Evolutionary conservation across 345 rosid species (phyloP), one percentile per base, ranked within the genome.

Genomic region (Camelina hispida): DNA sequence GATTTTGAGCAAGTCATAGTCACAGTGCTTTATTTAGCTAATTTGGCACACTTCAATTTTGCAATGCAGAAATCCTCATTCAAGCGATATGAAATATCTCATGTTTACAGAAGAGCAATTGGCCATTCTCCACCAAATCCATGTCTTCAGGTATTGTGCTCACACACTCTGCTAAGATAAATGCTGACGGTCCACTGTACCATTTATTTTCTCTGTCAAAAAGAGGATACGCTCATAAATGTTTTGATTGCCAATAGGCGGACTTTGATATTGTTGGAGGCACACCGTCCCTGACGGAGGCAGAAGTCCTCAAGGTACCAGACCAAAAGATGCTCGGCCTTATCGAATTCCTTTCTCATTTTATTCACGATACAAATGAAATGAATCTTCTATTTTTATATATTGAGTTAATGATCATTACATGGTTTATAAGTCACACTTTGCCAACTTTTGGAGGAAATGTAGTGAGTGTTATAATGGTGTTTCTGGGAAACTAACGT

Each of bases 191-290:
- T 17, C 35, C 20, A 51, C 44, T 43, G 62, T 43, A 62, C 42
- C 50, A 34, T 66, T 61, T 65, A 66, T 20, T 64, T 55, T 71
- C 57, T 61, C 50, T 60, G 47, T 76, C 62, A 60, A 18, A 50
- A 68, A 35, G 35, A 59, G 48, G 28, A 48, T 38, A 13, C 60
- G 69, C 47, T 71, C 47, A 71, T 34, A 48, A 38, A 47, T 61
- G 34, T 71, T 59, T 76, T 52, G 67, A 47, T 68, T 76, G 59
- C 62, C 34, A 71, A 84, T 54, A 94, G 98, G 97, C 94, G 53
- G 98, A 94, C 79, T 94, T 94, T 77, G 98, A 94, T 82, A 84
- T 94, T 74, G 66, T 94, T 77, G 97, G 97, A 75, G 98, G 98
- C 82, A 87, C 84, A 61, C 74, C 97, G 76, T 85, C 96, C 67